These are phyloP conservation scores for Wickerhamomyces alni DNA, from an alignment of 805 yeast genomes.

Conservation along the genomic window DNA sequence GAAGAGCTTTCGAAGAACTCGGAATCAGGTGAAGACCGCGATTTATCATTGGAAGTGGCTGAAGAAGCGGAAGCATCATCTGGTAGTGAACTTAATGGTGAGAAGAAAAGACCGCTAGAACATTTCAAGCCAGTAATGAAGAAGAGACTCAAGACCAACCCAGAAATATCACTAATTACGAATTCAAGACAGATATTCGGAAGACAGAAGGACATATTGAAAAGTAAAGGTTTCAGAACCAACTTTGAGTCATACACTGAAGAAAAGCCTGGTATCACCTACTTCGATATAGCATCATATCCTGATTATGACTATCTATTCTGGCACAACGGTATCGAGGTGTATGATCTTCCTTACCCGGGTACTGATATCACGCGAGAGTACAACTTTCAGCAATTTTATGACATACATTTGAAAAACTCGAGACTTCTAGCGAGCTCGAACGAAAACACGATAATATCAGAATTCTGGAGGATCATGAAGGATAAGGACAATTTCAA, in stretches of 20 bases:
- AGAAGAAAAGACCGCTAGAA: constrained; percentile 9
- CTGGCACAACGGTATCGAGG: constrained; percentile 37
- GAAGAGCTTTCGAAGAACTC: constrained; percentile 15
- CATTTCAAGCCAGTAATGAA: background rate
- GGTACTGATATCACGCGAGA: constrained; percentile 40
- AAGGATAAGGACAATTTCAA: constrained; percentile 30
- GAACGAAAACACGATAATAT: constrained; percentile 20
- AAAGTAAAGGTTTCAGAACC: constrained; percentile 45
- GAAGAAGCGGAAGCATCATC: too few species aligned
- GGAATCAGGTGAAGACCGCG: constrained; percentile 2
- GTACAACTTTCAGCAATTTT: constrained; percentile 51
- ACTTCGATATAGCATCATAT: constrained; percentile 27
- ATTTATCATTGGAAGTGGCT: constrained; percentile 4
- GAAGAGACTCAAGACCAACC: background rate
- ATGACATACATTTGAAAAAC: constrained; percentile 44
- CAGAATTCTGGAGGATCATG: constrained; percentile 11
- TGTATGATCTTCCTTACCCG: constrained; percentile 32
- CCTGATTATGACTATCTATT: constrained; percentile 35
- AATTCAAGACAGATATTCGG: constrained; percentile 40
- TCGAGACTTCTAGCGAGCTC: constrained; percentile 20
- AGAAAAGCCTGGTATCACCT: constrained; percentile 32
- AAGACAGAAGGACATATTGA: constrained; percentile 40
- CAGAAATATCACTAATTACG: constrained; percentile 32
- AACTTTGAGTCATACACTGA: constrained; percentile 44
- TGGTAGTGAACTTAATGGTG: too few species aligned